Evolutionary conservation across 2,329 filamentous ascomycete species (phyloP).

Genomic region (Epichloe amarillans): DNA sequence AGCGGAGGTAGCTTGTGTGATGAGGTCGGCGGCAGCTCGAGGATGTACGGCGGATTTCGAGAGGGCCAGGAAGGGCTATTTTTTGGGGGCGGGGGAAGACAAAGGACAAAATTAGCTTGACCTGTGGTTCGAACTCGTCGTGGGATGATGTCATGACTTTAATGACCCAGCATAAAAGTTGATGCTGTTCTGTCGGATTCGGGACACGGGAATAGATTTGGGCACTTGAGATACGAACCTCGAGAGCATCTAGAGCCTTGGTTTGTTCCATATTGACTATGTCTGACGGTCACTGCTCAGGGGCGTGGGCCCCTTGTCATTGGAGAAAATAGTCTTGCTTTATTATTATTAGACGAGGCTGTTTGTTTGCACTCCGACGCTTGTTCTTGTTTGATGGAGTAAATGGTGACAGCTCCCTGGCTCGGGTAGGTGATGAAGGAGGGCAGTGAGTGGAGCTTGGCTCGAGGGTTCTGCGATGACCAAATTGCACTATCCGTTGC

Average conservation of each 20-base stretch:
- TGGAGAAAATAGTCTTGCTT: background rate
- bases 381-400: background rate
- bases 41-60: slow-evolving; percentile 75
- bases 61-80: slow-evolving; percentile 77
- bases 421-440: background rate
- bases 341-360: background rate
- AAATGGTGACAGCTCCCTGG: background rate
- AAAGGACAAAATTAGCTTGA: slow-evolving; percentile 8
- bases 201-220: background rate
- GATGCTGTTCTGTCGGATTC: background rate
- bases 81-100: slow-evolving; percentile 11
- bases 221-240: slow-evolving; percentile 26
- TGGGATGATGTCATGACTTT: background rate
- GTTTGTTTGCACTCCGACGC: background rate
- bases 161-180: background rate
- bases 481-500: too few species aligned
- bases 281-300: slow-evolving; percentile 3
- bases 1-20: slow-evolving; percentile 78
- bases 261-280: slow-evolving; percentile 54
- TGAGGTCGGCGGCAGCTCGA: slow-evolving; percentile 71
- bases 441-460: background rate
- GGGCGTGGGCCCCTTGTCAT: slow-evolving; percentile 2
- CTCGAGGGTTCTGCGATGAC: background rate
- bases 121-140: background rate
- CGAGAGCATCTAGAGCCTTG: slow-evolving; percentile 50